Evolutionary conservation across 2,329 filamentous ascomycete genomes (phyloP).

Genomic region (Epichloe coenophiala): DNA sequence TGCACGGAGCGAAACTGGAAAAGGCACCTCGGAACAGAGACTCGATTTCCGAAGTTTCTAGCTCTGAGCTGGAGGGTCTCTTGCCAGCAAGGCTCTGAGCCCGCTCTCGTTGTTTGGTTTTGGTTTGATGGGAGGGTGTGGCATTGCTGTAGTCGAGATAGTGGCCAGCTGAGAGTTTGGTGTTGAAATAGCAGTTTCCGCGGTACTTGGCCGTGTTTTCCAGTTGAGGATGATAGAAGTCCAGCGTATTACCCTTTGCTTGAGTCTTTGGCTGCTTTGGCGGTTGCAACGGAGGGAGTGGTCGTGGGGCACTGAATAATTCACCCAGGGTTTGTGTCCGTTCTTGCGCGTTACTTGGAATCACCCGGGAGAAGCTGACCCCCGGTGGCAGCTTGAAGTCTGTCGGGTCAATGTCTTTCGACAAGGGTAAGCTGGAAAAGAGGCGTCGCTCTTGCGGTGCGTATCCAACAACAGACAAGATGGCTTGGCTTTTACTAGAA

Average conservation of each 20-base stretch:
- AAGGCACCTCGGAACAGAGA: conserved; percentile 64
- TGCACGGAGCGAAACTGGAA: conserved; percentile 65
- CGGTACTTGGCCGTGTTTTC: conserved; percentile 41
- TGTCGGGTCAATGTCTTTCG: conserved; percentile 17
- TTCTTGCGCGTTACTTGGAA: conserved; percentile 24
- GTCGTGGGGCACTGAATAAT: conserved; percentile 55
- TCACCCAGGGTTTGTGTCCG: conserved; percentile 56
- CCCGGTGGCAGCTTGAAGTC: conserved; percentile 55
- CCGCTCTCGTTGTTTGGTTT: conserved; percentile 56
- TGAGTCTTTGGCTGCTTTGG: conserved; percentile 59
- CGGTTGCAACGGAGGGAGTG: conserved; percentile 51
- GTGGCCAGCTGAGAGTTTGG: conserved; percentile 50
- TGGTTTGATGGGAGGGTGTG: conserved; percentile 37
- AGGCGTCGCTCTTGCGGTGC: conserved; percentile 63
- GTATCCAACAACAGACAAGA: conserved; percentile 66
- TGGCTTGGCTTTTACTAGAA: conserved; percentile 34
- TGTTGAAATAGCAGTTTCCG: conserved; percentile 50
- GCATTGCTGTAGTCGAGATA: conserved; percentile 60
- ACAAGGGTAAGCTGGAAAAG: conserved; percentile 63
- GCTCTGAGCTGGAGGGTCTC: conserved; percentile 40
- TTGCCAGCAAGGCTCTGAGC: conserved; percentile 52
- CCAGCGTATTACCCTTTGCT: conserved; percentile 45
- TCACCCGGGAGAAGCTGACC: conserved; percentile 36
- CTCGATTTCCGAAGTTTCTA: conserved; percentile 56
- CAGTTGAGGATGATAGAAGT: conserved; percentile 40